phyloP scores from a whole-genome alignment of 2,329 filamentous ascomycete genomes.

The Ceratocystis diversiconidia region DNA sequence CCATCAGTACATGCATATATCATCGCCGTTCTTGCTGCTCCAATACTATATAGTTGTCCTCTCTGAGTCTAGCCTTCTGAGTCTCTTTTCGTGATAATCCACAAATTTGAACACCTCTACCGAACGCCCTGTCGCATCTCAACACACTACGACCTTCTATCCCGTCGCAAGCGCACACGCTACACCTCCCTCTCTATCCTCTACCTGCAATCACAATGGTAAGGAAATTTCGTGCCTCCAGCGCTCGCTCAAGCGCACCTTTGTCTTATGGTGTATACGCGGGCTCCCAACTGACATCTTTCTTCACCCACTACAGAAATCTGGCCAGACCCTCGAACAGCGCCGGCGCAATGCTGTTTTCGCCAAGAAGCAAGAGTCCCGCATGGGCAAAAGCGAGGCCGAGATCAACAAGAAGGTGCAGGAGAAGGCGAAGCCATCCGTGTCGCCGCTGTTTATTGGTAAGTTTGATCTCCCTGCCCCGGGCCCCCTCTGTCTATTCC shows the following conservation, averaged over 20 bases:
- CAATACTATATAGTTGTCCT: neutral
- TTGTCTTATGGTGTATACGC: neutral
- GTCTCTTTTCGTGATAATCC: neutral
- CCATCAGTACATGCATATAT: neutral
- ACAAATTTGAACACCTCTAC: neutral
- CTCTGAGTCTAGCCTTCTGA: neutral
- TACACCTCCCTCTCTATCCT: neutral
- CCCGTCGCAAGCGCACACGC: neutral
- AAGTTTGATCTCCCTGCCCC: constrained; percentile 23
- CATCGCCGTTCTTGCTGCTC: too few species aligned
- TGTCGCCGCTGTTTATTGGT: constrained; percentile 53
- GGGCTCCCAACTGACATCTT: constrained; percentile 6
- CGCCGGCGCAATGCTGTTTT: constrained; percentile 69
- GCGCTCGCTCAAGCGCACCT: neutral
- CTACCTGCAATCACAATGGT: constrained; percentile 20
- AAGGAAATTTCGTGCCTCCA: neutral
- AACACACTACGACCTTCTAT: neutral
- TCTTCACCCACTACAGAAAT: constrained; percentile 14
- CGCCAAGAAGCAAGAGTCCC: constrained; percentile 55
- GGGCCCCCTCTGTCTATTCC: neutral
- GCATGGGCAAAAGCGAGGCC: constrained; percentile 58
- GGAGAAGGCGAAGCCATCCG: constrained; percentile 43
- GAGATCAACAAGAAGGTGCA: constrained; percentile 48
- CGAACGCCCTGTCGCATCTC: neutral
- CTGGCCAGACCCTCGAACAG: constrained; percentile 62